phyloP scores from a whole-genome alignment of 768 basidiomycete genomes.

The Gelatoporia subvermispora region DNA sequence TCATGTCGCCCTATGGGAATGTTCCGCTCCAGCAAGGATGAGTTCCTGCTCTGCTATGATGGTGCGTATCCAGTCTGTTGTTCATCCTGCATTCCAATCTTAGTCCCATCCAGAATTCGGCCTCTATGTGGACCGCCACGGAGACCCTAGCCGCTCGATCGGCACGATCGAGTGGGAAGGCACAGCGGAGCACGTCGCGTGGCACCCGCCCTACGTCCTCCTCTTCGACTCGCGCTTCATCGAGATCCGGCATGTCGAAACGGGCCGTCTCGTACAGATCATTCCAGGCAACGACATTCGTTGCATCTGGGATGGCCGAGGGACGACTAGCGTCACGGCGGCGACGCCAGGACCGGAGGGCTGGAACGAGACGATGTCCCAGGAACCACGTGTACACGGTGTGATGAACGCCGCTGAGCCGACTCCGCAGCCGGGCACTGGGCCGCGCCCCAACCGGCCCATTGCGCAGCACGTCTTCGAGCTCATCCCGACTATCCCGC shows the following conservation, averaged over 20 bases:
- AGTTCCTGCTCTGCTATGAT: constrained; percentile 87
- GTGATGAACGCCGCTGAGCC: constrained; percentile 63
- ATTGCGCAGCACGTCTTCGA: constrained; percentile 74
- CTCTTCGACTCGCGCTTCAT: constrained; percentile 89
- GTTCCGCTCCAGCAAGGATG: constrained; percentile 82
- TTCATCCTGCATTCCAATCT: background rate
- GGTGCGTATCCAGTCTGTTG: constrained; percentile 39
- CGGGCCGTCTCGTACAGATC: constrained; percentile 76
- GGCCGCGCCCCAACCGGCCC: constrained; percentile 35
- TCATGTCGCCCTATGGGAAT: constrained; percentile 81
- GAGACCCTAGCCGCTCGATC: constrained; percentile 69
- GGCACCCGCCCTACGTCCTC: constrained; percentile 84
- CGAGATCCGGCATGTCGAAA: constrained; percentile 81
- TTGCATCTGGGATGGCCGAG: constrained; percentile 88
- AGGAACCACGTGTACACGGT: constrained; percentile 82
- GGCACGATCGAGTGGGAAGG: constrained; percentile 94
- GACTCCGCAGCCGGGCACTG: constrained; percentile 31
- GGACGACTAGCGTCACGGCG: constrained; percentile 25
- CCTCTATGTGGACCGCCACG: constrained; percentile 87
- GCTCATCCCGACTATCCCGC: constrained; percentile 69
- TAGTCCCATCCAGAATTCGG: constrained; percentile 63
- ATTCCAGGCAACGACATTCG: constrained; percentile 77
- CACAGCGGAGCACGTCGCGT: constrained; percentile 80
- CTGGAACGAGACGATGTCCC: constrained; percentile 47
- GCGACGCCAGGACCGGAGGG: constrained; percentile 41